Conservation (phyloP, 2,329 filamentous ascomycete genomes). For the Gyromitra esculenta region DNA sequence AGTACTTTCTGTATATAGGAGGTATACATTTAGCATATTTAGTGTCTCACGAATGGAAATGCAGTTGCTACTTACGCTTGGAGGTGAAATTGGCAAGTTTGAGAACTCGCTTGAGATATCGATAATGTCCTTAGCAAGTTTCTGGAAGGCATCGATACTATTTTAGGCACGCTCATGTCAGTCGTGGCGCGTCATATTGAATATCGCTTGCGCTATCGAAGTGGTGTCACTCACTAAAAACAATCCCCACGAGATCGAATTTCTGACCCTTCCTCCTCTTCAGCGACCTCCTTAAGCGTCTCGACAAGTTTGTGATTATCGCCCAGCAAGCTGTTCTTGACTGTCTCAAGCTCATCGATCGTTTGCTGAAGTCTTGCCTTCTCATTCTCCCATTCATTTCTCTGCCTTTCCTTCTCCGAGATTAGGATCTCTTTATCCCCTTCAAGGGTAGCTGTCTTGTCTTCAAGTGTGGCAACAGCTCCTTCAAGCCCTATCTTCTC, state of each 20-base stretch:
- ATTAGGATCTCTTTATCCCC: slow-evolving; percentile 59
- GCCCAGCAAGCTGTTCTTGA: slow-evolving; percentile 40
- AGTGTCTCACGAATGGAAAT: slow-evolving; percentile 32
- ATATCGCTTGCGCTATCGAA: slow-evolving; percentile 19
- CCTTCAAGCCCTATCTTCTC: slow-evolving; percentile 50
- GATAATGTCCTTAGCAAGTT: slow-evolving; percentile 54
- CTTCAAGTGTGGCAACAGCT: slow-evolving; percentile 46
- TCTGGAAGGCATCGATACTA: slow-evolving; percentile 56
- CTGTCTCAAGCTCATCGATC: slow-evolving; percentile 50
- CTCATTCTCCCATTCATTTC: slow-evolving; percentile 57
- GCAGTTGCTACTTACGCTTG: slow-evolving; percentile 47
- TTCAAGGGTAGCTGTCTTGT: slow-evolving; percentile 58
- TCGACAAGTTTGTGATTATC: slow-evolving; percentile 64
- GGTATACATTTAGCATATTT: slow-evolving; percentile 47
- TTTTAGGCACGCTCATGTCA: slow-evolving; percentile 31
- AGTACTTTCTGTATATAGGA: slow-evolving; percentile 62
- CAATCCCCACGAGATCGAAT: slow-evolving; percentile 64
- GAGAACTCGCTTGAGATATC: slow-evolving; percentile 55
- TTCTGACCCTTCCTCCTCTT: slow-evolving; percentile 65
- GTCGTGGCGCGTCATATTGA: neutral
- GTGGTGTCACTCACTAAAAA: slow-evolving; percentile 63
- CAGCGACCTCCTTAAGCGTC: slow-evolving; percentile 63
- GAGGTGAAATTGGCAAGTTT: slow-evolving; percentile 50
- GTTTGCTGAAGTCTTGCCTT: slow-evolving; percentile 58
- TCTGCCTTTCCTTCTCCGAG: slow-evolving; percentile 53